Conservation (phyloP, 2,329 filamentous ascomycete genomes). For the Fusarium phyllophilum region DNA sequence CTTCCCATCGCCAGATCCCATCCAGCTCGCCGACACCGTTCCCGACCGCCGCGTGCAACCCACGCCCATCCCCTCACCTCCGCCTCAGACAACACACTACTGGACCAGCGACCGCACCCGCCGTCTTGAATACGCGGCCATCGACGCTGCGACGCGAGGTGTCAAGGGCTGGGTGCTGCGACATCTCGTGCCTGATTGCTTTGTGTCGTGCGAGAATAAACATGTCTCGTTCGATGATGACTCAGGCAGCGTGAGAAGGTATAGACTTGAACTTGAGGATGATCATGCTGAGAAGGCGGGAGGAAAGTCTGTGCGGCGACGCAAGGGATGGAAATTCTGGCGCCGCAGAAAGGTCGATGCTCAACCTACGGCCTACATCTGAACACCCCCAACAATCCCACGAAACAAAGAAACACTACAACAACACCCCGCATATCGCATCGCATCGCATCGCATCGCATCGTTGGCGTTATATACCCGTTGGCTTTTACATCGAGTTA, state of each 20-base stretch:
- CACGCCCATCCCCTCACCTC: slow-evolving; percentile 52
- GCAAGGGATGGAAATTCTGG: slow-evolving; percentile 46
- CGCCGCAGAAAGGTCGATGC: slow-evolving; percentile 40
- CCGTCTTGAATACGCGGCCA: slow-evolving; percentile 72
- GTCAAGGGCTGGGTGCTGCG: slow-evolving; percentile 69
- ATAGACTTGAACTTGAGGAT: slow-evolving; percentile 67
- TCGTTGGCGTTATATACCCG: slow-evolving; percentile 52
- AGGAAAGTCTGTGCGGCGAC: slow-evolving; percentile 24
- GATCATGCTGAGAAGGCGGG: slow-evolving; percentile 47
- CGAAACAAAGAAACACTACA: not conserved
- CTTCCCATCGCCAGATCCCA: slow-evolving; percentile 58
- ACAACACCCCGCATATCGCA: slow-evolving; percentile 30
- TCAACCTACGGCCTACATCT: slow-evolving; percentile 29
- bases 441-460: slow-evolving; percentile 45
- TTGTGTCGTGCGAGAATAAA: slow-evolving; percentile 61
- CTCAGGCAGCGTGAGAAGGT: slow-evolving; percentile 70
- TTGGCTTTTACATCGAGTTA: slow-evolving; percentile 39
- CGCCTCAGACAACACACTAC: slow-evolving; percentile 71
- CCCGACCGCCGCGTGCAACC: slow-evolving; percentile 32
- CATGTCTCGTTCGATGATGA: slow-evolving; percentile 70
- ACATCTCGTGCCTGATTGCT: slow-evolving; percentile 69
- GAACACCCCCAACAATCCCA: not conserved
- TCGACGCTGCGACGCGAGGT: slow-evolving; percentile 69
- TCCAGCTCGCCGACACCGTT: slow-evolving; percentile 40
- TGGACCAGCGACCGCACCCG: slow-evolving; percentile 73